Base-by-base conservation (phyloP, 805 yeast species). In the Candida jianshihensis region DNA sequence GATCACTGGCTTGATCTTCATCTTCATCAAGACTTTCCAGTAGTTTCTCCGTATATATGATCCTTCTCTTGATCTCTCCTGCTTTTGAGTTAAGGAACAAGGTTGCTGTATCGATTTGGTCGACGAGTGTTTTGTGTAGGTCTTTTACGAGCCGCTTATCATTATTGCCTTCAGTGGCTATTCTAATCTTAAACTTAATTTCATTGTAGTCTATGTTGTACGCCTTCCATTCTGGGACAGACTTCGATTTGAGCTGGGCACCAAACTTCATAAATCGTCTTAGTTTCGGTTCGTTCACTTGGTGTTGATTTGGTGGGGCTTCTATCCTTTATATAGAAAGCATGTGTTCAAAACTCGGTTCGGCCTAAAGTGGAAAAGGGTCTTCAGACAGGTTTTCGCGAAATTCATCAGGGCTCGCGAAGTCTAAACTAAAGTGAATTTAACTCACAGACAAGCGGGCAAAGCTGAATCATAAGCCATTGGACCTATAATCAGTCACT, bases 211-310 rank as follows among this genome's bases (percentile, higher is more conserved):
- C 88, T 28, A 89, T 68, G 57, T 89, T 87, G 59, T 85, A 81
- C 42, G 75, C 73, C 49, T 73, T 73, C 97, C 97, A 89, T 62
- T 85, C 92, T 2, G 89, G 87, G 18, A 87, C 82, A 11, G 95
- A 82, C 47, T 86, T 70, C 44, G 74, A 77, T 36, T 72, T 65
- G 17, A 89, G 68, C 51, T 82, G 88, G 29, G 75, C 68, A 35
- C 96, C 96, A 58, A 88, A 89, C 61, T 87, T 90, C 97, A 89
- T 89, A n/a, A n/a, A n/a, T n/a, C n/a, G n/a, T n/a, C n/a, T n/a
- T n/a, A n/a, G n/a, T n/a, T n/a, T n/a, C n/a, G n/a, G n/a, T n/a
- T n/a, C n/a, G n/a, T n/a, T n/a, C n/a, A n/a, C n/a, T n/a, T n/a
- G n/a, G n/a, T n/a, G n/a, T n/a, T n/a, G n/a, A n/a, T n/a, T n/a